Conservation (phyloP, 768 basidiomycete species). For the Lactifluus pinguis region DNA sequence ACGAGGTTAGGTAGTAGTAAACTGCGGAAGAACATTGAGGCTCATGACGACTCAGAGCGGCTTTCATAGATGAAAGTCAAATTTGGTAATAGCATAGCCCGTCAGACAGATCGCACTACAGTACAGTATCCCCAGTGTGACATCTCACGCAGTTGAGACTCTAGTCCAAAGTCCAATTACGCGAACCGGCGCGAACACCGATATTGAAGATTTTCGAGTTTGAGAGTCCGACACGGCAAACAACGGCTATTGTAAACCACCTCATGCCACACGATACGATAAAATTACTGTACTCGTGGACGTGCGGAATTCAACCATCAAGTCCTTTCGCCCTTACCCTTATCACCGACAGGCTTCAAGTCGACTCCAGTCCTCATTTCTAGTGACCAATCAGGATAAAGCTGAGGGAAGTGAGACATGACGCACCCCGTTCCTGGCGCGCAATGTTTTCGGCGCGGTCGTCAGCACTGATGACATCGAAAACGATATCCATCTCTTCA, state of each 20-base stretch:
- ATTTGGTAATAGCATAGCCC: too few species aligned
- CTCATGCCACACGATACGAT: neutral
- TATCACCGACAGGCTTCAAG: neutral
- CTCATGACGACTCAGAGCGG: too few species aligned
- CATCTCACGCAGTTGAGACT: too few species aligned
- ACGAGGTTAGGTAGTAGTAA: neutral
- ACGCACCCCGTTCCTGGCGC: conserved; percentile 33
- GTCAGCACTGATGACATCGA: conserved; percentile 49
- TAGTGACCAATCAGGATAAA: neutral
- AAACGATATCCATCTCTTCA: conserved; percentile 49
- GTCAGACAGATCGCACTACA: too few species aligned
- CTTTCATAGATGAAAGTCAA: too few species aligned
- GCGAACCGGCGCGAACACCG: too few species aligned
- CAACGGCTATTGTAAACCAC: too few species aligned
- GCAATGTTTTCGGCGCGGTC: conserved; percentile 45
- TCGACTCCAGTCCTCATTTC: neutral
- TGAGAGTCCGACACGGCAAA: too few species aligned
- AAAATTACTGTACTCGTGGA: neutral
- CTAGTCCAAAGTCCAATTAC: too few species aligned
- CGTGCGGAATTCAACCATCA: neutral
- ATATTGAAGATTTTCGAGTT: too few species aligned
- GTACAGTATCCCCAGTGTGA: too few species aligned
- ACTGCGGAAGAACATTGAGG: too few species aligned
- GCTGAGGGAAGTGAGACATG: neutral
- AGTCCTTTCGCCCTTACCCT: neutral